phyloP scores from a whole-genome alignment of 2,329 filamentous ascomycete genomes.

The Aquanectria penicillioides region DNA sequence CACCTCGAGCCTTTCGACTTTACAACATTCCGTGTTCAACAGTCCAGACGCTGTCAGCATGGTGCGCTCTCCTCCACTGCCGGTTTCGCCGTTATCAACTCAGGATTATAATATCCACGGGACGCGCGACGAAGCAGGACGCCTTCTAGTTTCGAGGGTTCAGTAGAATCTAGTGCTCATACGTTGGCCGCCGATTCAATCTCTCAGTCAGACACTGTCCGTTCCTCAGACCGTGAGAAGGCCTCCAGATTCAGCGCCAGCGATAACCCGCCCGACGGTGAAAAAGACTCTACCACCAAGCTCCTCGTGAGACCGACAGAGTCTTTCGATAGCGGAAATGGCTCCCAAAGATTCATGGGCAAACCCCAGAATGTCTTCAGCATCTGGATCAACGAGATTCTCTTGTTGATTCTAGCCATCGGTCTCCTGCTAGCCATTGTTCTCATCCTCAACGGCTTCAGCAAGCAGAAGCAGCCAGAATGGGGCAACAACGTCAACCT shows the following conservation, averaged over 20 bases:
- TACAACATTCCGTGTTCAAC: too few relatives aligned
- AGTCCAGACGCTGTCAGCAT: too few relatives aligned
- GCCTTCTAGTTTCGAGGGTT: too few relatives aligned
- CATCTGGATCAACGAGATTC: not conserved
- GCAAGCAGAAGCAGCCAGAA: not conserved
- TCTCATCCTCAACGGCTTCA: not conserved
- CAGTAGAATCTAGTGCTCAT: too few relatives aligned
- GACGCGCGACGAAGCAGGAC: too few relatives aligned
- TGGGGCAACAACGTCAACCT: not conserved
- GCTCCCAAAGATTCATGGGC: not conserved
- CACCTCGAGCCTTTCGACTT: too few relatives aligned
- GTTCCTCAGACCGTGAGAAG: too few relatives aligned
- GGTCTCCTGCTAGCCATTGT: constrained; percentile 8
- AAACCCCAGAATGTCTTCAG: not conserved
- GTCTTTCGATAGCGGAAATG: not conserved
- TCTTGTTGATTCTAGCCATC: not conserved
- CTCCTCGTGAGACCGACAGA: not conserved
- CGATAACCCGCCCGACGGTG: not conserved
- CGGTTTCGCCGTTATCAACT: not conserved
- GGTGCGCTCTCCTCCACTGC: too few relatives aligned
- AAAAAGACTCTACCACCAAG: not conserved
- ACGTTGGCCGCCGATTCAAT: too few relatives aligned
- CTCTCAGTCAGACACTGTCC: too few relatives aligned
- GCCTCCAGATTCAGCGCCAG: too few relatives aligned
- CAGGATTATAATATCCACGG: too few relatives aligned